These are phyloP conservation scores for Letharia lupina DNA, from an alignment of 495 filamentous ascomycete genomes.

Conservation along the genomic window DNA sequence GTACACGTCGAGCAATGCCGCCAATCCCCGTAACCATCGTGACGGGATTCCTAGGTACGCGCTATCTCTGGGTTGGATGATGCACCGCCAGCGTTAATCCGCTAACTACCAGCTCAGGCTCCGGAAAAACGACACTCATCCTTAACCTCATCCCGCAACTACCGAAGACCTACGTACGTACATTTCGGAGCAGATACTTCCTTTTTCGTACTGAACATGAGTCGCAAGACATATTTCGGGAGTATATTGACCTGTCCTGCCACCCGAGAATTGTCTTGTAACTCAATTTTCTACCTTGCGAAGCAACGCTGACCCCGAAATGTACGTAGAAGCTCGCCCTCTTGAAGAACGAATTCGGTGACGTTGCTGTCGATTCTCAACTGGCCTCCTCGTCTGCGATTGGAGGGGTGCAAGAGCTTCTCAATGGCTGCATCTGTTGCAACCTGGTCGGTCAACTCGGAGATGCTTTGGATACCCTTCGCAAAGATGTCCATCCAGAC, in stretches of 20 bases:
- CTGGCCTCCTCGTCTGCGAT: conserved; percentile 73
- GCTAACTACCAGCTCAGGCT: conserved; percentile 34
- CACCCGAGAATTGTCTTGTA: too few species aligned
- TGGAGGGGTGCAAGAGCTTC: conserved; percentile 80
- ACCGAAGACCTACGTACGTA: conserved; percentile 48
- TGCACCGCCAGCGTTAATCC: neutral
- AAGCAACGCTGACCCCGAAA: too few species aligned
- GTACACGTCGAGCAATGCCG: conserved; percentile 34
- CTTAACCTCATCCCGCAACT: conserved; percentile 85
- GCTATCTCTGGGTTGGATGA: neutral
- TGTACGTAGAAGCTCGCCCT: conserved; percentile 57
- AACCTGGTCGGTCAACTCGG: conserved; percentile 89
- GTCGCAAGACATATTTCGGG: too few species aligned
- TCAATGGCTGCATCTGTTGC: conserved; percentile 97
- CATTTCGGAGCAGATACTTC: too few species aligned
- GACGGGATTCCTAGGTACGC: conserved; percentile 72
- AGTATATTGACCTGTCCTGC: too few species aligned
- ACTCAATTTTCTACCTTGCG: too few species aligned
- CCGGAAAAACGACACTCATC: conserved; percentile 88
- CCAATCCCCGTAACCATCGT: conserved; percentile 88
- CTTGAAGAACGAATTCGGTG: conserved; percentile 96
- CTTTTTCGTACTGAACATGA: too few species aligned
- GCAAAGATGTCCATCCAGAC: conserved; percentile 53
- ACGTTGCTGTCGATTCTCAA: conserved; percentile 86
- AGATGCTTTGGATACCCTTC: conserved; percentile 67